Conservation (phyloP, 371 early-diverging fungal species). For the Haplosporangium sp. region DNA sequence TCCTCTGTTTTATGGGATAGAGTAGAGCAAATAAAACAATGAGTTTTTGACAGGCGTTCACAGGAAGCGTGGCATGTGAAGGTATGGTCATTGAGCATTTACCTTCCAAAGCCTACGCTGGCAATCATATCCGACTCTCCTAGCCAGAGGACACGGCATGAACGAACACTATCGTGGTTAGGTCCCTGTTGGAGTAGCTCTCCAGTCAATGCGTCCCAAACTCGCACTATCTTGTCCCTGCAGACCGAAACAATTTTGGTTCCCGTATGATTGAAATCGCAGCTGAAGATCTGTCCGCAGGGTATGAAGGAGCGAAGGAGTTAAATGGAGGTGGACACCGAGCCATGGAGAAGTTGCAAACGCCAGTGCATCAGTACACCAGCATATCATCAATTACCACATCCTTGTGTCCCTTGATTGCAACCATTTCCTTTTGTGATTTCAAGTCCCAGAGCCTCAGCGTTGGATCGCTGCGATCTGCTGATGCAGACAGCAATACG, state of each 20-base stretch:
- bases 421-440: constrained; percentile 41
- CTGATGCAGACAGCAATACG: constrained; percentile 65
- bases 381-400: constrained; percentile 25
- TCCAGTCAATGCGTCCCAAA: constrained; percentile 72
- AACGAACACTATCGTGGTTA: constrained; percentile 77
- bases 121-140: constrained; percentile 62
- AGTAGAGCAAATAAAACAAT: neutral
- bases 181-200: constrained; percentile 64
- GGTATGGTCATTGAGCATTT: neutral
- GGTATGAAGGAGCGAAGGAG: neutral
- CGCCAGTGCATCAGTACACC: neutral
- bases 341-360: neutral
- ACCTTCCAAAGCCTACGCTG: constrained; percentile 81
- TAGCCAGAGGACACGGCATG: constrained; percentile 78
- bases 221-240: constrained; percentile 73
- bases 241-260: constrained; percentile 68
- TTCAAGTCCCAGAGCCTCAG: constrained; percentile 67
- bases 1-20: constrained; percentile 22
- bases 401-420: constrained; percentile 57
- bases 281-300: constrained; percentile 58
- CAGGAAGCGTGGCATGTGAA: neutral
- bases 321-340: neutral
- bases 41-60: too few relatives aligned
- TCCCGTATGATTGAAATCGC: constrained; percentile 76
- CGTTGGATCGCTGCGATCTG: constrained; percentile 61